Conservation (phyloP, 2,329 filamentous ascomycete species). For the Sphaerulina musiva region DNA sequence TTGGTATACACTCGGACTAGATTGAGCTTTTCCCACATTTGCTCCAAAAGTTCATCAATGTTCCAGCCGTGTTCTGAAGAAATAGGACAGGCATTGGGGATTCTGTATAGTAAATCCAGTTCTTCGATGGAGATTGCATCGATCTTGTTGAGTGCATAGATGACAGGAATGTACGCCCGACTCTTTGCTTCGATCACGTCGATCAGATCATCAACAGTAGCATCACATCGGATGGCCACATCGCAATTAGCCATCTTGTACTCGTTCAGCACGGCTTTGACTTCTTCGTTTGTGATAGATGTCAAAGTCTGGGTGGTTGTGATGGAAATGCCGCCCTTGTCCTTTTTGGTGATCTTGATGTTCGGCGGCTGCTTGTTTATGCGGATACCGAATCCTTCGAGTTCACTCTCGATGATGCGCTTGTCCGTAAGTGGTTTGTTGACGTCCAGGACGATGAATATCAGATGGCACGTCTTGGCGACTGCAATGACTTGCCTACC, state of each 20-base stretch:
- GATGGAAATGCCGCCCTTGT: constrained; percentile 94
- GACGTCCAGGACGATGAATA: constrained; percentile 97
- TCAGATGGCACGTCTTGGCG: constrained; percentile 96
- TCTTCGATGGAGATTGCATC: constrained; percentile 97
- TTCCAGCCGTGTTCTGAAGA: constrained; percentile 96
- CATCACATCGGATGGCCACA: constrained; percentile 95
- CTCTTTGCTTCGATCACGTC: constrained; percentile 92
- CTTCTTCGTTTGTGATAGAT: constrained; percentile 92
- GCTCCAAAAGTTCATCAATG: constrained; percentile 89
- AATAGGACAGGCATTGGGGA: constrained; percentile 94
- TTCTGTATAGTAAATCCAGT: constrained; percentile 89
- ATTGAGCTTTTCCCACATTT: constrained; percentile 97
- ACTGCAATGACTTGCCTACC: constrained; percentile 98
- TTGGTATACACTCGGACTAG: constrained; percentile 94
- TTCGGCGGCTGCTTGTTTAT: constrained; percentile 97
- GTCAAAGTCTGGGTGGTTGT: constrained; percentile 88
- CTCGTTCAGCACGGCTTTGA: constrained; percentile 95
- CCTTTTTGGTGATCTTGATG: constrained; percentile 99
- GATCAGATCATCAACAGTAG: constrained; percentile 93
- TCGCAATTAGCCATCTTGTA: constrained; percentile 96
- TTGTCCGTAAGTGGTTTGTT: constrained; percentile 98
- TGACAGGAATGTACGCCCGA: constrained; percentile 95
- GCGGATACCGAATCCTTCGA: constrained; percentile 94
- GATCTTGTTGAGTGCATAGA: constrained; percentile 99
- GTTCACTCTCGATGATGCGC: constrained; percentile 84